phyloP scores from a whole-genome alignment of 331 rosid species.

The Arachis monticola region DNA sequence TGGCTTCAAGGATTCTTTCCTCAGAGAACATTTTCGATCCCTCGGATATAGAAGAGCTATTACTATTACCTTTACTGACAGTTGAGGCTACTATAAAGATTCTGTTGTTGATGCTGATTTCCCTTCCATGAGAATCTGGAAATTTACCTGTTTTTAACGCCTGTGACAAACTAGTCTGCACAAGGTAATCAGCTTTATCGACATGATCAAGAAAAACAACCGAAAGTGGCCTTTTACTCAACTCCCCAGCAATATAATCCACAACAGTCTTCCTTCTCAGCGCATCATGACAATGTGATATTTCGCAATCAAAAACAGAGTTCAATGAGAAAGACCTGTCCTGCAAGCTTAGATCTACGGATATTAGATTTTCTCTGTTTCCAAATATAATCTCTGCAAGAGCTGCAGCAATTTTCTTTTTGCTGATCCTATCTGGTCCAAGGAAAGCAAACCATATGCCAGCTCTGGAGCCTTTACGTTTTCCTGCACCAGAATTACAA shows the following conservation, averaged over 20 bases:
- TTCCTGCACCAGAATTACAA: conserved; percentile 56
- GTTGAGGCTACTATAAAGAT: conserved; percentile 62
- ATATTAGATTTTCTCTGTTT: conserved; percentile 60
- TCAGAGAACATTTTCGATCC: conserved; percentile 58
- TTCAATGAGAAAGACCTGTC: conserved; percentile 46
- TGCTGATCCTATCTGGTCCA: conserved; percentile 86
- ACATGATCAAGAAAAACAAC: conserved; percentile 76
- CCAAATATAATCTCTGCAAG: conserved; percentile 71
- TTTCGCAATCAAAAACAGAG: conserved; percentile 55
- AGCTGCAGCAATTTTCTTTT: conserved; percentile 71
- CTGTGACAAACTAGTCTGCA: conserved; percentile 67
- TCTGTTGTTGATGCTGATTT: conserved; percentile 58
- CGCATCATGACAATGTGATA: conserved; percentile 50
- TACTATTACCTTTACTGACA: conserved; percentile 35
- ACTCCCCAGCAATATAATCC: conserved; percentile 76
- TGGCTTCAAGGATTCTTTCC: conserved; percentile 71
- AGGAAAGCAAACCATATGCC: conserved; percentile 82
- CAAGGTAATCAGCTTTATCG: conserved; percentile 74
- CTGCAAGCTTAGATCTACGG: conserved; percentile 63
- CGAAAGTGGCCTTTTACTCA: conserved; percentile 69
- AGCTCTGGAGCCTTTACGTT: conserved; percentile 57
- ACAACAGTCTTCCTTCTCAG: conserved; percentile 67
- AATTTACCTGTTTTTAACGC: conserved; percentile 81
- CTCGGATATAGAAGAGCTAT: conserved; percentile 31
- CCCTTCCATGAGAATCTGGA: conserved; percentile 77